Conservation (phyloP, 2,329 filamentous ascomycete species). For the Trichoderma harzianum region DNA sequence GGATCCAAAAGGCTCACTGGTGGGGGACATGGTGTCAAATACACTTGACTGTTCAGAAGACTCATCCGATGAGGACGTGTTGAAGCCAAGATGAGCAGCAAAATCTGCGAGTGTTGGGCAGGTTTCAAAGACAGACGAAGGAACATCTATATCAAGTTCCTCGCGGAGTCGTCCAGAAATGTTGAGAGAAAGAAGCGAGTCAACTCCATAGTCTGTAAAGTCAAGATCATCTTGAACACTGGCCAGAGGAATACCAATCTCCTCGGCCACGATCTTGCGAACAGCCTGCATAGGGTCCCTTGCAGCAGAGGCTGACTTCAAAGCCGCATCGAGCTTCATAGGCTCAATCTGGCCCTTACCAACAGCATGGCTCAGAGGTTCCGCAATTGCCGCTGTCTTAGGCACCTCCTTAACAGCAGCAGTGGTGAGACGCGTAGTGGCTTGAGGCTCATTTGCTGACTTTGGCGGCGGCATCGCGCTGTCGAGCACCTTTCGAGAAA, state of each 20-base stretch:
- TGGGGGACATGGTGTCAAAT: neutral
- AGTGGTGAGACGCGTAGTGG: neutral
- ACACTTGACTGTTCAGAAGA: neutral
- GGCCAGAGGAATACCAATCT: constrained; percentile 51
- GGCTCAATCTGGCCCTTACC: neutral
- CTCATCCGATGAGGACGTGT: neutral
- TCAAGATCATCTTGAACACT: constrained; percentile 45
- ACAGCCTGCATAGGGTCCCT: constrained; percentile 1
- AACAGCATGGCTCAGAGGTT: neutral
- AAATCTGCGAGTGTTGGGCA: constrained; percentile 1
- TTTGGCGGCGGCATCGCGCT: neutral
- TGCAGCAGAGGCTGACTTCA: constrained; percentile 5
- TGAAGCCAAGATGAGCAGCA: neutral
- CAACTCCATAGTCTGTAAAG: constrained; percentile 14
- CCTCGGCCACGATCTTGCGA: constrained; percentile 52
- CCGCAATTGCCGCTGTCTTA: neutral
- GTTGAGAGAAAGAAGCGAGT: constrained; percentile 16
- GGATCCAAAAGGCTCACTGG: neutral
- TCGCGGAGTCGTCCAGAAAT: constrained; percentile 19
- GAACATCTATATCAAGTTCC: constrained; percentile 16
- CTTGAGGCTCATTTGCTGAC: neutral
- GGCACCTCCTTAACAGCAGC: neutral
- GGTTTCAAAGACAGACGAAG: neutral
- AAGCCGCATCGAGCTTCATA: constrained; percentile 6
- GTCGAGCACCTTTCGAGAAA: neutral